Base-by-base conservation (phyloP, 2,329 filamentous ascomycete species). In the Pseudogymnoascus sp. region DNA sequence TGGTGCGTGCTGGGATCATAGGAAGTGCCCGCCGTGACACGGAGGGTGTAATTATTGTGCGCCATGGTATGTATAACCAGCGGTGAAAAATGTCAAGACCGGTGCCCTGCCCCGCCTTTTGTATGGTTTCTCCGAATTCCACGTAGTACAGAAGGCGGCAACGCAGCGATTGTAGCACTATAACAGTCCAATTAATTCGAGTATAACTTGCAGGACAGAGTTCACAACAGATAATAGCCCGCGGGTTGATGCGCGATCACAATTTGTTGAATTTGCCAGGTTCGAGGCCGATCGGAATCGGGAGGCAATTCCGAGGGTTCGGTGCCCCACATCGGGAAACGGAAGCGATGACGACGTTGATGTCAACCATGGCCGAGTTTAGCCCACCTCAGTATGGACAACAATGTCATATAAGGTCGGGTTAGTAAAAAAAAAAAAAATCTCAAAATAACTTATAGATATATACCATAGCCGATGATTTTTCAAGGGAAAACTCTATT, bases 1-100 rank as follows among this genome's bases (percentile, higher is more conserved):
- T 86, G 77, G 70, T 96, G 92, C n/a, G 83, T 82, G n/a, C 80
- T 75, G 35, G 81, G 75, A 72, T 95, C 85, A 76, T 97, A 96
- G 67, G 80, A 79, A 1, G 89, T 81, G 2, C 93, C 93, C 1
- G 91, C 91, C 0, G 91, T 96, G 63, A 97, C 87, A 68, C 84
- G 85, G 66, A 97, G 82, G 61, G 90, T 82, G 75, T 95, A 96
- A 14, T 56, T 56, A 68, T 90, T 87, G 64, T 88, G 83, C 16
- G 86, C 80, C 86, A 85, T 86, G 61, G 42, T 62, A n/a, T 50
- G 40, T 62, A 56, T 59, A 35, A 16, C 38, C 59, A 61, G 33
- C 50, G n/a, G 29, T 33, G 29, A 56, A 56, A 56, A 56, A 33
- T 56, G n/a, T 56, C 50, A 35, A 56, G 50, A 33, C 31, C 29